Percentiles rank a stretch among this genome's conserved stretches.
Evolutionary conservation across 208 protist species (phyloP).

Genomic region (Leishmania turanica): DNA sequence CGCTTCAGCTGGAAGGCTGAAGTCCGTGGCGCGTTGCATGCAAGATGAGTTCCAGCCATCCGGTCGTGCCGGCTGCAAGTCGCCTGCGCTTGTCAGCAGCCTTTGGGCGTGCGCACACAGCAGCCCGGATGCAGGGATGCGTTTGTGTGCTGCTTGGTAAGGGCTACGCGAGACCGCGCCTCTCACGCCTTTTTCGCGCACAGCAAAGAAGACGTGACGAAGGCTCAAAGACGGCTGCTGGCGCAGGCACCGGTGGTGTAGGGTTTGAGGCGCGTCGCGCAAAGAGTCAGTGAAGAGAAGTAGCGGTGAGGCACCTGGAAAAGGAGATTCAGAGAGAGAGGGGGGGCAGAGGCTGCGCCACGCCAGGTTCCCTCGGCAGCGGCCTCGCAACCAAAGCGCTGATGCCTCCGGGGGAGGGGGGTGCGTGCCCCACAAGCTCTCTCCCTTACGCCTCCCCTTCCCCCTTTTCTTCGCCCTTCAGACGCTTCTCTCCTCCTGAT

Average conservation of each 20-base stretch:
- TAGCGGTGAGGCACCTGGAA: not conserved
- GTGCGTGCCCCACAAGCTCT: not conserved
- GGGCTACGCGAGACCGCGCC: not conserved
- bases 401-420: not conserved
- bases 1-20: not conserved
- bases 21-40: not conserved
- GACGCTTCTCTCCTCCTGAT: not conserved
- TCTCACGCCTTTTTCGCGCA: not conserved
- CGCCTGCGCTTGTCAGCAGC: not conserved
- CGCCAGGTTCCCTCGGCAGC: not conserved
- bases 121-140: not conserved
- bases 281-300: not conserved
- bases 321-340: not conserved
- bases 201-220: not conserved
- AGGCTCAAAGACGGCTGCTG: not conserved
- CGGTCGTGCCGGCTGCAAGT: not conserved
- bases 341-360: not conserved
- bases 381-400: not conserved
- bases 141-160: not conserved
- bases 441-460: not conserved
- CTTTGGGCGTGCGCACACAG: not conserved
- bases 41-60: not conserved
- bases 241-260: not conserved
- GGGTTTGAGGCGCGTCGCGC: not conserved
- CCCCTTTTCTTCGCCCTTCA: not conserved